Evolutionary conservation across 2,329 filamentous ascomycete genomes (phyloP).

Genomic region (Zasmidium cellare): DNA sequence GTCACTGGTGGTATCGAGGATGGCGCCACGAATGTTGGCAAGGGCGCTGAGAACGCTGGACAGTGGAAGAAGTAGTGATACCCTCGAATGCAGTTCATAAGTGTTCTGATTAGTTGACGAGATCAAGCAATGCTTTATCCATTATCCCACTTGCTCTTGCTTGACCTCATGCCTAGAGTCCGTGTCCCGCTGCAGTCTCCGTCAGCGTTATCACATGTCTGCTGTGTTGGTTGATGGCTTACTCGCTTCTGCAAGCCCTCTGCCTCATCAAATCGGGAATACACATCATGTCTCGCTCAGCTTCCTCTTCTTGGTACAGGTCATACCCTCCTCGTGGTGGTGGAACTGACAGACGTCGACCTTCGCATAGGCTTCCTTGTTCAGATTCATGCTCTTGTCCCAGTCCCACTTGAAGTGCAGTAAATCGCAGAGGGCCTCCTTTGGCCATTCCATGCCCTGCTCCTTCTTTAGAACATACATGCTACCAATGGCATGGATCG

Average conservation of each 20-base stretch:
- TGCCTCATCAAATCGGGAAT: no score
- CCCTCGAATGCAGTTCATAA: no score
- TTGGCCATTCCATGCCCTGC: not conserved
- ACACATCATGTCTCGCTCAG: not conserved
- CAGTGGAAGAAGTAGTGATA: conserved; percentile 40
- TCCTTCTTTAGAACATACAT: not conserved
- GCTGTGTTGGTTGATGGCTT: no score
- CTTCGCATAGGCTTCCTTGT: not conserved
- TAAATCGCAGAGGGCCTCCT: conserved; percentile 2
- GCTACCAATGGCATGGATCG: not conserved
- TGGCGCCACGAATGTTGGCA: conserved; percentile 43
- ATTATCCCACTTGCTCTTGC: no score
- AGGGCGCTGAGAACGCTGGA: conserved; percentile 49
- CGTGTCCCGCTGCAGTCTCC: no score
- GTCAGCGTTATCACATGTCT: no score
- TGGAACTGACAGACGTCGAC: conserved; percentile 6
- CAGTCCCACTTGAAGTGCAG: not conserved
- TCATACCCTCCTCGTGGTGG: conserved; percentile 6
- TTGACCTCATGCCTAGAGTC: no score
- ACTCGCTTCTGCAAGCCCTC: no score
- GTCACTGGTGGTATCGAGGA: conserved; percentile 48
- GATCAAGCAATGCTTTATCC: no score
- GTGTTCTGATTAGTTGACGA: no score
- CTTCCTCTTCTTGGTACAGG: conserved; percentile 4
- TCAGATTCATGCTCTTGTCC: not conserved